A percentile compares a stretch with the other conserved stretches of the same genome.
Evolutionary conservation across 2,329 filamentous ascomycete species (phyloP).

Genomic region (Fusarium metavorans): DNA sequence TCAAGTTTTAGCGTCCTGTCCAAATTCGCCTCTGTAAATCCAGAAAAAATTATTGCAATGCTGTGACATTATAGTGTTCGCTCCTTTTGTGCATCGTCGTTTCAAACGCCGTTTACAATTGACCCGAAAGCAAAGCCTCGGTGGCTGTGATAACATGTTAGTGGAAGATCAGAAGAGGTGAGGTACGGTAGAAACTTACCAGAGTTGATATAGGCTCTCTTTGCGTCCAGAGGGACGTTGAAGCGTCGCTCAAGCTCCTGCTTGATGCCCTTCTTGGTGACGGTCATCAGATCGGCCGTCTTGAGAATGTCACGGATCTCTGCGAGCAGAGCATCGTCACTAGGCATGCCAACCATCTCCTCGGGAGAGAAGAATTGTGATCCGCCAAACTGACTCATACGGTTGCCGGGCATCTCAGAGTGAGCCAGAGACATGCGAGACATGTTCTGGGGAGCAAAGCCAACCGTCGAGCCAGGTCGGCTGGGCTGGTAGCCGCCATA

Average conservation of each 20-base stretch:
- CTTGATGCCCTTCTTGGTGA: constrained; percentile 99
- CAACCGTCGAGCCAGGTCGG: constrained; percentile 67
- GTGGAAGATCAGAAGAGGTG: background rate
- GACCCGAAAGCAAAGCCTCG: constrained; percentile 82
- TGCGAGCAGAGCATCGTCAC: constrained; percentile 87
- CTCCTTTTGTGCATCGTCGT: constrained; percentile 17
- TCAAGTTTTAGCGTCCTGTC: constrained; percentile 41
- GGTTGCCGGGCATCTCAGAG: constrained; percentile 72
- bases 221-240: constrained; percentile 84
- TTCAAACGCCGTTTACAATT: constrained; percentile 65
- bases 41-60: constrained; percentile 26
- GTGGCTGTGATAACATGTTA: constrained; percentile 66
- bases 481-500: constrained; percentile 75
- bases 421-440: constrained; percentile 85
- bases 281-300: constrained; percentile 94
- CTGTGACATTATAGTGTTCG: constrained; percentile 36
- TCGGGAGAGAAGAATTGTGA: constrained; percentile 71
- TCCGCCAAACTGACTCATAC: constrained; percentile 71
- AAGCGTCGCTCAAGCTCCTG: constrained; percentile 91
- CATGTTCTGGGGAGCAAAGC: constrained; percentile 57
- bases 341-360: constrained; percentile 81
- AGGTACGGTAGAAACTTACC: constrained; percentile 64
- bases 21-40: constrained; percentile 36
- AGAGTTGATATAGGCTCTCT: constrained; percentile 93
- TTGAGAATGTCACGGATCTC: constrained; percentile 95